Percentiles rank a stretch among this genome's conserved stretches.
Conservation (phyloP, 2,329 filamentous ascomycete species). For the Colletotrichum somersetense region DNA sequence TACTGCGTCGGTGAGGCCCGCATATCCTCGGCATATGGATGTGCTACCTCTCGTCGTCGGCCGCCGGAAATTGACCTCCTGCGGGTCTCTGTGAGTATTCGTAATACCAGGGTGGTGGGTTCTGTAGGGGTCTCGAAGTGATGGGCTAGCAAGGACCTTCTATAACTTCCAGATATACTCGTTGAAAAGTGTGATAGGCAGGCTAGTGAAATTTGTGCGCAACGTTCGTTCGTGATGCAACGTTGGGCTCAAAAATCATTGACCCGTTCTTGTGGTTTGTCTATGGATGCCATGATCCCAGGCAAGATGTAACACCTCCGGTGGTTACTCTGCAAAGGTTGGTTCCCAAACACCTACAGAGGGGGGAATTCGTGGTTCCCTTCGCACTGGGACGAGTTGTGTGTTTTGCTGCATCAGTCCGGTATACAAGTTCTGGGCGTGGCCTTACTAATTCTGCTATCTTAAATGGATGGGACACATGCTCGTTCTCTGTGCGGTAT, state of each 20-base stretch:
- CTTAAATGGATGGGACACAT: not conserved
- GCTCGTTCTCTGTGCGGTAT: not conserved
- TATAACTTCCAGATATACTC: not conserved
- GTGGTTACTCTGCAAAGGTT: not conserved
- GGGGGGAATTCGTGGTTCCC: not conserved
- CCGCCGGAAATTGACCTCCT: not conserved
- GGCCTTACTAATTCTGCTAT: not conserved
- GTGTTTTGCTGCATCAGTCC: not conserved
- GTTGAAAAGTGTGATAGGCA: not conserved
- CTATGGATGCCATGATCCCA: conserved; percentile 29
- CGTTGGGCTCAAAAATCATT: not conserved
- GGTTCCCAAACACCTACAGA: not conserved
- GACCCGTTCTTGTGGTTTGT: not conserved
- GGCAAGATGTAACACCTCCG: conserved; percentile 28
- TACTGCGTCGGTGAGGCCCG: conserved; percentile 8
- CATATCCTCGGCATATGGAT: not conserved
- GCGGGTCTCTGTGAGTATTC: not conserved
- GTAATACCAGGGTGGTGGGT: not conserved
- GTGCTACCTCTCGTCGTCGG: not conserved
- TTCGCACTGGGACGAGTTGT: too few relatives aligned
- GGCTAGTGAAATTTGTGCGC: not conserved
- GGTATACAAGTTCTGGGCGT: not conserved
- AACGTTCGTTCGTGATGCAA: not conserved
- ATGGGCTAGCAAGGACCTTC: not conserved
- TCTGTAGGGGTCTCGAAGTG: not conserved